Conservation (phyloP, 2,329 filamentous ascomycete genomes). For the Penicillium sp. region DNA sequence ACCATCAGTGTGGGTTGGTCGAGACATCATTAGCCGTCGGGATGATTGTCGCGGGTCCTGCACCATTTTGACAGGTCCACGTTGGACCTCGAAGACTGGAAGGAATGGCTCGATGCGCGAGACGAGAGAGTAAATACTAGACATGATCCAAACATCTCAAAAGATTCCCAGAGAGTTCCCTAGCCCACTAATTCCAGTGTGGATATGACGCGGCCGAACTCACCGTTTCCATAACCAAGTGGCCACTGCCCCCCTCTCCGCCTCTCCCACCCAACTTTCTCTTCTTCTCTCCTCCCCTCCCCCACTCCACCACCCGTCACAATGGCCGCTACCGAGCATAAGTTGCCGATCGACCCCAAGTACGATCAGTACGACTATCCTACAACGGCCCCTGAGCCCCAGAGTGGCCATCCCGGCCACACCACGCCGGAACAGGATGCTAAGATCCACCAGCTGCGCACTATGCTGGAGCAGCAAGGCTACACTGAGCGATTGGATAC, state of each 20-base stretch:
- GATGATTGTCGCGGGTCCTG: no score
- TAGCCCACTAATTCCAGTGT: no score
- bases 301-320: slow-evolving; percentile 23
- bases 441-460: slow-evolving; percentile 76
- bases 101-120: no score
- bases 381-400: slow-evolving; percentile 62
- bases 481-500: slow-evolving; percentile 84
- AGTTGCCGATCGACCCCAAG: slow-evolving; percentile 65
- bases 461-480: slow-evolving; percentile 76
- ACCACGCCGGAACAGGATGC: slow-evolving; percentile 83
- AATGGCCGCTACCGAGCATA: slow-evolving; percentile 28
- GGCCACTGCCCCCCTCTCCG: slow-evolving; percentile 15
- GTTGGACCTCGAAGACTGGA: no score
- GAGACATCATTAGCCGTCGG: no score
- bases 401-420: slow-evolving; percentile 78
- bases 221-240: background rate
- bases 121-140: no score
- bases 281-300: slow-evolving; percentile 6
- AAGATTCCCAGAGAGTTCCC: no score
- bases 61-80: no score
- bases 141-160: no score
- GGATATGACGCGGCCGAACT: no score
- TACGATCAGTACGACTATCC: slow-evolving; percentile 97
- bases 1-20: no score
- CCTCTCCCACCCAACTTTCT: slow-evolving; percentile 13